A percentile compares a stretch with the other conserved stretches of the same genome.
These are phyloP conservation scores for Penicillium rolfsii DNA, from an alignment of 2,329 filamentous ascomycete species.

Conservation along the genomic window DNA sequence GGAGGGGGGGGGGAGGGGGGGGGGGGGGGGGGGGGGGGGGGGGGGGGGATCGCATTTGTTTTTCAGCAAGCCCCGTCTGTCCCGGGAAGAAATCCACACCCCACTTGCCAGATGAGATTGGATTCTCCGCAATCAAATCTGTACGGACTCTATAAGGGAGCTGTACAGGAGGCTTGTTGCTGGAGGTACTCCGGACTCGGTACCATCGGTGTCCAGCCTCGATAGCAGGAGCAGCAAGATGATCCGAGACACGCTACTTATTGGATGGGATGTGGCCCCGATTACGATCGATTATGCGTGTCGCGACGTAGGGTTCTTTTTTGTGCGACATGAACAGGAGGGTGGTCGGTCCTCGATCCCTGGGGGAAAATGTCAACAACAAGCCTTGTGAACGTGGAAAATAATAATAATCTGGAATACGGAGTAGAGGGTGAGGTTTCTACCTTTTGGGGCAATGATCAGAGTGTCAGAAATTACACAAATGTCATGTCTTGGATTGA, in stretches of 20 bases:
- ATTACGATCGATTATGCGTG: constrained; percentile 2
- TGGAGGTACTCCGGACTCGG: not conserved
- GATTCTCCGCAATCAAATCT: not conserved
- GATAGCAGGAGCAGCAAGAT: constrained; percentile 20
- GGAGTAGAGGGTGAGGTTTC: not conserved
- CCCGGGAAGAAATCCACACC: not conserved
- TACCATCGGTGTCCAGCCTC: constrained; percentile 15
- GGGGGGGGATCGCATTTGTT: not conserved
- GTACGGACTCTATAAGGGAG: too few species aligned
- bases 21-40: too few species aligned
- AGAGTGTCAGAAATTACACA: not conserved
- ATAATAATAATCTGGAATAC: not conserved
- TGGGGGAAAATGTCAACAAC: not conserved
- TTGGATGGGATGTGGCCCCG: constrained; percentile 15
- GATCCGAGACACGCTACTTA: constrained; percentile 9
- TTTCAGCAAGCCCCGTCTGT: constrained; percentile 9
- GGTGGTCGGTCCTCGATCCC: not conserved
- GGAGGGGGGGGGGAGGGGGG: too few species aligned
- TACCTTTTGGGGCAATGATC: not conserved
- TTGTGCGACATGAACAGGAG: constrained; percentile 8
- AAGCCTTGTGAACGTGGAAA: constrained; percentile 1
- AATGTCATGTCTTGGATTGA: not conserved
- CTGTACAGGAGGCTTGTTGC: not conserved
- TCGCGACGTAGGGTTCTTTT: not conserved
- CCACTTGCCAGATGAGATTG: constrained; percentile 4